These are phyloP conservation scores for Pyrrhoderma noxium DNA, from an alignment of 1,284 basidiomycete species.

Conservation along the genomic window DNA sequence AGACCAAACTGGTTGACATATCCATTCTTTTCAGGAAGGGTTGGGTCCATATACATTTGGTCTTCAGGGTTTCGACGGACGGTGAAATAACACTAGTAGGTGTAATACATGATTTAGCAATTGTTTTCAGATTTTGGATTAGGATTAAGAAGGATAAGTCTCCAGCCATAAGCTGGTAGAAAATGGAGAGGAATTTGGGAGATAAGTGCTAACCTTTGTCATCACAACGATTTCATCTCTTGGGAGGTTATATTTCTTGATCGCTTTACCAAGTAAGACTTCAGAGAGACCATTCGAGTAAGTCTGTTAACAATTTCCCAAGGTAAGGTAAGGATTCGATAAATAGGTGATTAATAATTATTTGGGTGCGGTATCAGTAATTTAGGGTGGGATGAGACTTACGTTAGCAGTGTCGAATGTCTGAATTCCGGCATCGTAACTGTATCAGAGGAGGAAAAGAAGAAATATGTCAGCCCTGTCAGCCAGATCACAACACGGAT, in stretches of 20 bases:
- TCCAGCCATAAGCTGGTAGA: too few species aligned
- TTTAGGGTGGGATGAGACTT: constrained; percentile 4
- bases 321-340: neutral
- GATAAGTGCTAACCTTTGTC: constrained; percentile 28
- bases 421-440: constrained; percentile 31
- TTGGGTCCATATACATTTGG: too few species aligned
- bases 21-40: constrained; percentile 24
- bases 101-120: too few species aligned
- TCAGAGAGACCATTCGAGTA: constrained; percentile 37
- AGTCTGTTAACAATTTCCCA: constrained; percentile 24
- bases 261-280: constrained; percentile 38
- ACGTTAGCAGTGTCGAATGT: constrained; percentile 39
- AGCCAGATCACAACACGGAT: neutral
- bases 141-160: too few species aligned
- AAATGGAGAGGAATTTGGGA: too few species aligned
- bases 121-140: too few species aligned
- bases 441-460: neutral
- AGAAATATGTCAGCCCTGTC: neutral
- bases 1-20: constrained; percentile 34
- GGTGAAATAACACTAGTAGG: too few species aligned
- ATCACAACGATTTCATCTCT: constrained; percentile 37
- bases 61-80: too few species aligned
- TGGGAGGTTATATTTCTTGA: constrained; percentile 36
- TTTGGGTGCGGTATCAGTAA: too few species aligned
- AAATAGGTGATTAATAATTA: too few species aligned